A percentile compares a stretch with the other conserved stretches of the same genome.
Conservation (phyloP, 768 basidiomycete species). For the Tricholoma terreum region DNA sequence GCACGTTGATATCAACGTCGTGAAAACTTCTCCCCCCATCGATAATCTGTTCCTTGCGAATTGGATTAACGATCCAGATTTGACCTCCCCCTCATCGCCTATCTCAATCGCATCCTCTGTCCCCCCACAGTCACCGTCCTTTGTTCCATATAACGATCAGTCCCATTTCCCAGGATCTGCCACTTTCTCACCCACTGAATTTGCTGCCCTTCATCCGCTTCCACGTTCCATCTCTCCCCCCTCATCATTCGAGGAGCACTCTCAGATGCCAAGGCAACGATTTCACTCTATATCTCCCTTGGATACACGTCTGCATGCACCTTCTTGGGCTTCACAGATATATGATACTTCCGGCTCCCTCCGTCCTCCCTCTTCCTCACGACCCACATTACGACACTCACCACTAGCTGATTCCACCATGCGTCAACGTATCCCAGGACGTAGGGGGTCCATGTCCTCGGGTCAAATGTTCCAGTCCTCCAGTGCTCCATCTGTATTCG, state of each 20-base stretch:
- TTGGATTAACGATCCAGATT: slow-evolving; percentile 66
- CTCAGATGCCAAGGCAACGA: slow-evolving; percentile 34
- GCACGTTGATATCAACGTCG: slow-evolving; percentile 36
- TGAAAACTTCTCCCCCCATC: slow-evolving; percentile 41
- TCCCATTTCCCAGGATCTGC: slow-evolving; percentile 45
- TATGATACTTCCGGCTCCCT: slow-evolving; percentile 53
- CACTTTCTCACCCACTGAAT: slow-evolving; percentile 58
- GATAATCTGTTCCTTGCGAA: slow-evolving; percentile 48
- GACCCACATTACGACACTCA: slow-evolving; percentile 45
- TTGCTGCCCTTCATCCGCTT: slow-evolving; percentile 58
- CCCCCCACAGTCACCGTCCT: slow-evolving; percentile 40
- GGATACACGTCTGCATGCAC: slow-evolving; percentile 56
- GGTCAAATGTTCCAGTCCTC: slow-evolving; percentile 64
- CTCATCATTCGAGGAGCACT: slow-evolving; percentile 48
- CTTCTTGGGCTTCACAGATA: slow-evolving; percentile 65
- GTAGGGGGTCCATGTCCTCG: slow-evolving; percentile 46
- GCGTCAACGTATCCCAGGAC: slow-evolving; percentile 38
- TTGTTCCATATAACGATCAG: slow-evolving; percentile 46
- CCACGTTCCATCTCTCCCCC: slow-evolving; percentile 61
- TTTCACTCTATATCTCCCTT: slow-evolving; percentile 59
- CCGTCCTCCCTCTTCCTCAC: slow-evolving; percentile 41
- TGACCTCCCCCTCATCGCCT: slow-evolving; percentile 49
- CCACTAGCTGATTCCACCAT: slow-evolving; percentile 42
- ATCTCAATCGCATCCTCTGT: slow-evolving; percentile 57
- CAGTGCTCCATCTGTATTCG: slow-evolving; percentile 61